phyloP scores from a whole-genome alignment of 345 rosid genomes.

The Heritiera fomes region DNA sequence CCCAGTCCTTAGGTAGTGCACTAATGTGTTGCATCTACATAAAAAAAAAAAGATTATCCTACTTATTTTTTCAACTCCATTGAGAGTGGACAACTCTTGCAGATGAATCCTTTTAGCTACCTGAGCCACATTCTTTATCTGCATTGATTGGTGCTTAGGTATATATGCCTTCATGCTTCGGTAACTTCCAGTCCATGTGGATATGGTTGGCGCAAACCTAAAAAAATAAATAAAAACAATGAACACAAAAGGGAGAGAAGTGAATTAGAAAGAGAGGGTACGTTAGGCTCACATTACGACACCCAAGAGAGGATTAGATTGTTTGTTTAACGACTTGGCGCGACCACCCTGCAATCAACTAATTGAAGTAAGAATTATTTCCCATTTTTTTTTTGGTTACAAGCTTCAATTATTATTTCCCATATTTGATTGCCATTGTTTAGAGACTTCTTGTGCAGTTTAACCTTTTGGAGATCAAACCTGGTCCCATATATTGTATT shows the following conservation, averaged over 20 bases:
- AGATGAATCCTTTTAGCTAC: constrained; percentile 27
- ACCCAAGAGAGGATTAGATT: constrained; percentile 60
- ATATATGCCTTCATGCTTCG: constrained; percentile 67
- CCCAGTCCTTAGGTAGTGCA: constrained; percentile 69
- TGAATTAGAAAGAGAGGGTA: not conserved
- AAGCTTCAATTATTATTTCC: too few species aligned
- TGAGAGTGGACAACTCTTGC: not conserved
- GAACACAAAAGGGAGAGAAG: not conserved
- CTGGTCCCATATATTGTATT: constrained; percentile 86
- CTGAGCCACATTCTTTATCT: constrained; percentile 58
- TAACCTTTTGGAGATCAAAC: constrained; percentile 28
- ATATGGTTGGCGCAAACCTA: constrained; percentile 79
- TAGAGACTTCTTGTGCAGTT: not conserved
- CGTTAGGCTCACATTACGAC: constrained; percentile 60
- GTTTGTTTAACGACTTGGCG: constrained; percentile 41
- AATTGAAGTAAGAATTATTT: constrained; percentile 19
- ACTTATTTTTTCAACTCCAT: constrained; percentile 2
- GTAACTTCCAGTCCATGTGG: constrained; percentile 85
- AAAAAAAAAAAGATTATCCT: not conserved
- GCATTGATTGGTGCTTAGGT: constrained; percentile 79
- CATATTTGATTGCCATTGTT: not conserved
- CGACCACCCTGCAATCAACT: constrained; percentile 47
- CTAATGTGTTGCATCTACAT: constrained; percentile 60
- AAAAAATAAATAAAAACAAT: constrained; percentile 11
- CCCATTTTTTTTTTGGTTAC: too few species aligned